These are phyloP conservation scores for Graphilbum ipis-grandicollis DNA, from an alignment of 2,329 filamentous ascomycete species.

Conservation along the genomic window DNA sequence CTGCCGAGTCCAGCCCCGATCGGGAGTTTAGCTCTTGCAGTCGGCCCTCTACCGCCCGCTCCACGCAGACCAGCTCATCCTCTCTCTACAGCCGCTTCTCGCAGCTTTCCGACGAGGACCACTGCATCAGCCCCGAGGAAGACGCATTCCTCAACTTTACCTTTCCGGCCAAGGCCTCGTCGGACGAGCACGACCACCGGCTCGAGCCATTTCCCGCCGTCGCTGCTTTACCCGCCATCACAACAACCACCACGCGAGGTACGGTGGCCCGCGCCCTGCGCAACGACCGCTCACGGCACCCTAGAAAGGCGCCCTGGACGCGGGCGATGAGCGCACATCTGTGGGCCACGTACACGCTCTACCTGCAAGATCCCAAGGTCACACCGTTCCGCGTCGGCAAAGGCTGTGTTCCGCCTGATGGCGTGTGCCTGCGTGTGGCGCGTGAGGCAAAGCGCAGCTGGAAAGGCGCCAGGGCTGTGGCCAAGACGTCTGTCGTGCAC, in stretches of 20 bases:
- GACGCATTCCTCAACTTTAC: conserved; percentile 13
- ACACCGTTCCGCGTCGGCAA: conserved; percentile 48
- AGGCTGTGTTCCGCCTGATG: conserved; percentile 45
- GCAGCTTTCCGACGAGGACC: conserved; percentile 35
- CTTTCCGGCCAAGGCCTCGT: no score
- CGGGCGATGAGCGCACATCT: conserved; percentile 47
- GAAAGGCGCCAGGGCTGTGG: conserved; percentile 37
- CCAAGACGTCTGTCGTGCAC: conserved; percentile 5
- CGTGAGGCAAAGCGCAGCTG: conserved; percentile 48
- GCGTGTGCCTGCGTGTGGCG: conserved; percentile 47
- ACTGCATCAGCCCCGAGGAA: conserved; percentile 33
- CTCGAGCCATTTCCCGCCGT: no score
- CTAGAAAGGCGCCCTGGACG: conserved; percentile 42
- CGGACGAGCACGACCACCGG: no score
- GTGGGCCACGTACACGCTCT: conserved; percentile 47
- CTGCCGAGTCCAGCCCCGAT: conserved; percentile 38
- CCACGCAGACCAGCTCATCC: conserved; percentile 35
- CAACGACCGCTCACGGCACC: not conserved
- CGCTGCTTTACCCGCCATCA: no score
- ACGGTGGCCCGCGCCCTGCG: no score
- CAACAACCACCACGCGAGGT: no score
- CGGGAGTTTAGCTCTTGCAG: conserved; percentile 32
- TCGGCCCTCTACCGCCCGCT: conserved; percentile 40
- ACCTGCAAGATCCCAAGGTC: conserved; percentile 48
- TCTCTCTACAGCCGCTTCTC: conserved; percentile 41